These are phyloP conservation scores for Heracleum sosnowskyi DNA, from an alignment of 129 eudicot species.

Conservation along the genomic window DNA sequence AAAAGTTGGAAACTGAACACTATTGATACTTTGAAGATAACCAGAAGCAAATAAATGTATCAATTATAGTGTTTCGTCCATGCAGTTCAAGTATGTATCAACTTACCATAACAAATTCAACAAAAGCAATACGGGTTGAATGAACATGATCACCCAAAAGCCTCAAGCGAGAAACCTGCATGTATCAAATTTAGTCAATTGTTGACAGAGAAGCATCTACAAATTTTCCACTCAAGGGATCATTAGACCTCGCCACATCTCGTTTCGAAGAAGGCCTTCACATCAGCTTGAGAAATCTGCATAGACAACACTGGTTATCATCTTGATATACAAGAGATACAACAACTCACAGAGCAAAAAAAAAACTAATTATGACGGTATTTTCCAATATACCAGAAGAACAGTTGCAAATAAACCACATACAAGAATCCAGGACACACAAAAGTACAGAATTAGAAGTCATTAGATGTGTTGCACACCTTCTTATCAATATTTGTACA, in stretches of 20 bases:
- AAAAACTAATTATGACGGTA: not conserved
- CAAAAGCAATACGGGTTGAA: constrained; percentile 91
- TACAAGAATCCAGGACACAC: not conserved
- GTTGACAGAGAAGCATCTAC: constrained; percentile 22
- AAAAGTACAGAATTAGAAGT: not conserved
- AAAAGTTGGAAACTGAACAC: not conserved
- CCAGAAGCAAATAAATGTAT: not conserved
- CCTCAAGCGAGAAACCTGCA: constrained; percentile 89
- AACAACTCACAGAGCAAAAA: not conserved
- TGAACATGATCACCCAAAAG: constrained; percentile 90
- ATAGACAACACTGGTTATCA: constrained; percentile 11
- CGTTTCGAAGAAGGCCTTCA: constrained; percentile 70
- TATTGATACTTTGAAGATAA: not conserved
- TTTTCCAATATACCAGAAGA: not conserved
- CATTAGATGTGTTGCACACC: constrained; percentile 28
- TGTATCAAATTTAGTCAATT: constrained; percentile 12
- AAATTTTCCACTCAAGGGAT: not conserved
- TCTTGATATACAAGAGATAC: not conserved
- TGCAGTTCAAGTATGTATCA: constrained; percentile 11
- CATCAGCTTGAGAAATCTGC: constrained; percentile 86
- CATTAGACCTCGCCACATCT: constrained; percentile 83
- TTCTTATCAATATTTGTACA: constrained; percentile 97
- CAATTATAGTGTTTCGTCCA: not conserved
- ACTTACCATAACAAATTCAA: constrained; percentile 79
- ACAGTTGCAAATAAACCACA: not conserved